These are phyloP conservation scores for Cystobasidiopsis lactophilus DNA, from an alignment of 768 basidiomycete species.

Conservation along the genomic window DNA sequence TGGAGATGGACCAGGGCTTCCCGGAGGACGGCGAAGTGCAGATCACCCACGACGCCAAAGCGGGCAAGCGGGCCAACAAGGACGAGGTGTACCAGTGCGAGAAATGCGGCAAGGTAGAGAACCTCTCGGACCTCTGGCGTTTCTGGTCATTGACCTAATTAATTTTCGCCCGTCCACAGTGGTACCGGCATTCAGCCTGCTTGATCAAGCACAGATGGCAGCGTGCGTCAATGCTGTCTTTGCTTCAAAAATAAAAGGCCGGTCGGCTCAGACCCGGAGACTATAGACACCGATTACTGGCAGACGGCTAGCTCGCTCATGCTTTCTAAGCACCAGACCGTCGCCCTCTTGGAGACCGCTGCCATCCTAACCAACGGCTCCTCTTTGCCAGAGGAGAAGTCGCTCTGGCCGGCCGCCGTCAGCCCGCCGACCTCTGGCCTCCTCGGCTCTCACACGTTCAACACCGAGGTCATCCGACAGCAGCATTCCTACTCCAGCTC, in stretches of 20 bases:
- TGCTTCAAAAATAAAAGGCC: no score
- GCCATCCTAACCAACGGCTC: slow-evolving; percentile 76
- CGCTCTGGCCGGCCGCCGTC: slow-evolving; percentile 37
- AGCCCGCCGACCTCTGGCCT: slow-evolving; percentile 19
- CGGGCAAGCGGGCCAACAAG: background rate
- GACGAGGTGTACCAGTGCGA: slow-evolving; percentile 40
- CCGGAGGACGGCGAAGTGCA: background rate
- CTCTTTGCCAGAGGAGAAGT: slow-evolving; percentile 79
- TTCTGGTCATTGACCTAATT: slow-evolving; percentile 4
- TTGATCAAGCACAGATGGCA: slow-evolving; percentile 97
- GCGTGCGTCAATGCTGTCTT: background rate
- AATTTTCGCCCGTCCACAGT: slow-evolving; percentile 43
- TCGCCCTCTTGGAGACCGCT: slow-evolving; percentile 90
- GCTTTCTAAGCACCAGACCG: slow-evolving; percentile 88
- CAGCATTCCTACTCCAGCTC: background rate
- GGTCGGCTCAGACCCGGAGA: background rate
- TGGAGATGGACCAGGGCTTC: background rate
- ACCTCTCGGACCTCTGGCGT: slow-evolving; percentile 3
- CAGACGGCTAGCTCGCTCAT: slow-evolving; percentile 73
- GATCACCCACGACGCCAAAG: background rate
- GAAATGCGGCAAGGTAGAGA: slow-evolving; percentile 67
- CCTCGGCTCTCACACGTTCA: slow-evolving; percentile 17
- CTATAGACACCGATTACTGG: slow-evolving; percentile 69
- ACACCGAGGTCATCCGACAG: slow-evolving; percentile 16
- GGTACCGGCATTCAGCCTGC: slow-evolving; percentile 59